A percentile compares a stretch with the other conserved stretches of the same genome.
Conservation (phyloP, 2,329 filamentous ascomycete species). For the Fusarium fujikuroi region DNA sequence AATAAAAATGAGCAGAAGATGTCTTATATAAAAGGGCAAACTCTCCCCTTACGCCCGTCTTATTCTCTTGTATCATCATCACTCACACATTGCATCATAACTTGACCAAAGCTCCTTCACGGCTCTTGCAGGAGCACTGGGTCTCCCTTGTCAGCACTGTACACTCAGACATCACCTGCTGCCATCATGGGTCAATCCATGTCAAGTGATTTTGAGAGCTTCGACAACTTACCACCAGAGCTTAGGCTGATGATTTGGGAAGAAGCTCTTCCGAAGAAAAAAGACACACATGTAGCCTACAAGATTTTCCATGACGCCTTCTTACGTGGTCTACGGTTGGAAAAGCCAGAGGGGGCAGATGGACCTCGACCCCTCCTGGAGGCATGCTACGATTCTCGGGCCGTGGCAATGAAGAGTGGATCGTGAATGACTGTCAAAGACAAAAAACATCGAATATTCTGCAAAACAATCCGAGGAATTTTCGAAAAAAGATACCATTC, state of each 20-base stretch:
- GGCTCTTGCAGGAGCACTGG: too few relatives aligned
- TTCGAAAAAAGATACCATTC: neutral
- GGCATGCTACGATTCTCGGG: neutral
- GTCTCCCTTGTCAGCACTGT: too few relatives aligned
- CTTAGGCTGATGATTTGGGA: slow-evolving; percentile 13
- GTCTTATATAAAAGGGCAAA: neutral
- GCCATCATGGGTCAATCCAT: neutral
- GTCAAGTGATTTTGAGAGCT: neutral
- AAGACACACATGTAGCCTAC: neutral
- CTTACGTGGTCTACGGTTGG: neutral
- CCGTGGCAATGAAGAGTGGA: neutral
- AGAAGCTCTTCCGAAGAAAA: neutral
- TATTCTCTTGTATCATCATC: neutral
- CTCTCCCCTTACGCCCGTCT: neutral
- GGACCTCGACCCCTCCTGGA: neutral
- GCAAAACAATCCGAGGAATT: too few relatives aligned
- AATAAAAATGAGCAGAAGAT: neutral
- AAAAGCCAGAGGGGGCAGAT: neutral
- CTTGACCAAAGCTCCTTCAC: neutral
- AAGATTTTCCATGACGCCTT: neutral
- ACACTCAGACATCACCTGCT: neutral
- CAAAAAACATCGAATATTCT: neutral
- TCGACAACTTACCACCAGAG: neutral
- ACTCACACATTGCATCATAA: neutral
- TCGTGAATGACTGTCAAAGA: neutral